Percentiles rank a stretch among this genome's conserved stretches.
These are phyloP conservation scores for Hemileccinum impolitum DNA, from an alignment of 768 basidiomycete genomes.

Conservation along the genomic window DNA sequence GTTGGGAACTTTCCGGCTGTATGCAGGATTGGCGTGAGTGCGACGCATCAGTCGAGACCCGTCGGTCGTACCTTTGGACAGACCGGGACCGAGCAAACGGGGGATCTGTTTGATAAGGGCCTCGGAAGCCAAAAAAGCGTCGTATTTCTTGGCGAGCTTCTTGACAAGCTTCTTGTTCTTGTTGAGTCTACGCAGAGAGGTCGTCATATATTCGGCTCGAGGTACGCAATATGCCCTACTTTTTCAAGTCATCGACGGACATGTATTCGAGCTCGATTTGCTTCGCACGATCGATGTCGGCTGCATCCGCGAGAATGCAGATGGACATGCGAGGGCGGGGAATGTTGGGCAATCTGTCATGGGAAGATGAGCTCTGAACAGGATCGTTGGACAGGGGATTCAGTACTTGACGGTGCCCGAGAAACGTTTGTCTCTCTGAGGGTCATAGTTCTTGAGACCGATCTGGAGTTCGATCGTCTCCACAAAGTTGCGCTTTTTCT, in stretches of 20 bases:
- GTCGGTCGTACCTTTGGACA: constrained; percentile 80
- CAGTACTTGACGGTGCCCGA: constrained; percentile 93
- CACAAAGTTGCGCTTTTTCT: constrained; percentile 90
- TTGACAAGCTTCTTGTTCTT: constrained; percentile 99
- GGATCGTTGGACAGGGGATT: neutral
- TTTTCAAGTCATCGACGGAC: constrained; percentile 99
- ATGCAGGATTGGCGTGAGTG: neutral
- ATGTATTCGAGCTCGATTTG: constrained; percentile 98
- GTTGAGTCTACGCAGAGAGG: constrained; percentile 67
- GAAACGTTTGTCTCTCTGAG: constrained; percentile 99
- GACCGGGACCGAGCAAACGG: constrained; percentile 98
- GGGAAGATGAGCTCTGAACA: neutral
- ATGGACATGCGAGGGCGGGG: constrained; percentile 99
- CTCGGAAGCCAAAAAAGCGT: constrained; percentile 97
- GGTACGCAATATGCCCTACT: constrained; percentile 49
- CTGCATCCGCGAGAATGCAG: constrained; percentile 99
- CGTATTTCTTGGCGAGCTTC: constrained; percentile 99
- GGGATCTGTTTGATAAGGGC: constrained; percentile 99
- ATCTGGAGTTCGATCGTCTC: constrained; percentile 97
- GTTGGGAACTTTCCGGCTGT: constrained; percentile 98
- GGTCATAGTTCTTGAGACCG: constrained; percentile 98
- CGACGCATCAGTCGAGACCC: neutral
- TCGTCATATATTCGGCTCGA: neutral
- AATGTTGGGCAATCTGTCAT: constrained; percentile 81
- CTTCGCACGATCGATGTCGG: constrained; percentile 98